Evolutionary conservation across 371 early-diverging fungal genomes (phyloP).

Genomic region (Saksenaea oblongispora): DNA sequence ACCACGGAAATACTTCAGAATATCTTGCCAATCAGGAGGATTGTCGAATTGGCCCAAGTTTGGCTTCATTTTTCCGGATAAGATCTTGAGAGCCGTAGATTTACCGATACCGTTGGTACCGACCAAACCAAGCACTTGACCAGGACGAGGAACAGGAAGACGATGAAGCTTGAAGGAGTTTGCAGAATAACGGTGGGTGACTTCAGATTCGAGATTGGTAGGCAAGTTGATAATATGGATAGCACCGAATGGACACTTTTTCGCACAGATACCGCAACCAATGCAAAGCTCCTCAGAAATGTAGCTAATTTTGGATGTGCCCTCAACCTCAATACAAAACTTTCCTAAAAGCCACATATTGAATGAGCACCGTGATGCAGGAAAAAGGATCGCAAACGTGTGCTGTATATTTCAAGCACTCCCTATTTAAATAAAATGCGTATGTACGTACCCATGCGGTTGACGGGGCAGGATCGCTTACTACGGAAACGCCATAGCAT

Average conservation of each 20-base stretch:
- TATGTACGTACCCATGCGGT: constrained; percentile 66
- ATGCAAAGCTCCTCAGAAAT: constrained; percentile 99
- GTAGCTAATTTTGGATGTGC: constrained; percentile 83
- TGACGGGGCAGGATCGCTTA: constrained; percentile 90
- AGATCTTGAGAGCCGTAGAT: constrained; percentile 97
- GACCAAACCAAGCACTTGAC: constrained; percentile 98
- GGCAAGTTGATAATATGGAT: constrained; percentile 99
- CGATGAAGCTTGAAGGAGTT: constrained; percentile 99
- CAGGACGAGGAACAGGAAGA: constrained; percentile 97
- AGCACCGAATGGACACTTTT: constrained; percentile 99
- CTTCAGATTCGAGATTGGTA: constrained; percentile 95
- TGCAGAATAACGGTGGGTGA: constrained; percentile 97
- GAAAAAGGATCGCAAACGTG: constrained; percentile 2
- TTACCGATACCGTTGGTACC: constrained; percentile 99
- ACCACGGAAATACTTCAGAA: constrained; percentile 97
- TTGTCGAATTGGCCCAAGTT: constrained; percentile 92
- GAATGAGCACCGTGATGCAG: background rate
- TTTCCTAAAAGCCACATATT: constrained; percentile 72
- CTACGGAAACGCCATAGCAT: constrained; percentile 25
- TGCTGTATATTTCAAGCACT: background rate
- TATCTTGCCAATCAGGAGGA: constrained; percentile 97
- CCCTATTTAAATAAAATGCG: background rate
- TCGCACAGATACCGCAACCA: constrained; percentile 99
- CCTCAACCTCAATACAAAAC: constrained; percentile 93
- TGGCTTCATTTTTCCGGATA: constrained; percentile 98